phyloP scores from a whole-genome alignment of 2,329 filamentous ascomycete genomes.

The Stagonosporopsis rhizophila region DNA sequence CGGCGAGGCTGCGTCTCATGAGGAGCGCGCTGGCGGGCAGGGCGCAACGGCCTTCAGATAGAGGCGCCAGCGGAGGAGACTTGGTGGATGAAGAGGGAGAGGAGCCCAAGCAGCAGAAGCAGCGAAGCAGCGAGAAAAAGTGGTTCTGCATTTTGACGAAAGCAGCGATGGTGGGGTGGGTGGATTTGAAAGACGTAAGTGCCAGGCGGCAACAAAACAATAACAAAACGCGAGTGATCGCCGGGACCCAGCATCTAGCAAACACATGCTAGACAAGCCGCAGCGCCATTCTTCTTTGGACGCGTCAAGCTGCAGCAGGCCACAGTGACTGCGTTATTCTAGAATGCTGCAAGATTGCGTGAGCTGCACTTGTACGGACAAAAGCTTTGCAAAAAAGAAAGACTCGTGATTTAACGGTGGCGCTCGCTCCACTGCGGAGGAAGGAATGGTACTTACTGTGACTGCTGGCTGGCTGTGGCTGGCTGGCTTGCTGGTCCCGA shows the following conservation, averaged over 20 bases:
- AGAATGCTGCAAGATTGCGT: not conserved
- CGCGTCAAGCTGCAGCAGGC: not conserved
- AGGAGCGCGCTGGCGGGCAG: constrained; percentile 3
- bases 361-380: not conserved
- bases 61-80: not conserved
- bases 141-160: not conserved
- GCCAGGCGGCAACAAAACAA: not conserved
- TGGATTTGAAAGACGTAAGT: not conserved
- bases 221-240: not conserved
- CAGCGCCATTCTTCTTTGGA: not conserved
- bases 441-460: not conserved
- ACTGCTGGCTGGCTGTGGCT: not conserved
- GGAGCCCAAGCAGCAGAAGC: not conserved
- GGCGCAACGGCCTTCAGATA: not conserved
- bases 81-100: not conserved
- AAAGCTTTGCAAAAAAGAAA: not conserved
- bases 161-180: not conserved
- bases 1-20: not conserved
- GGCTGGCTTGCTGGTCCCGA: too few relatives aligned
- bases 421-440: not conserved
- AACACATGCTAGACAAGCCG: not conserved
- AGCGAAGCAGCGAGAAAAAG: not conserved
- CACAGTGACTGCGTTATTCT: not conserved
- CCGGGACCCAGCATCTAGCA: not conserved
- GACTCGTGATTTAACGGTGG: not conserved